Evolutionary conservation across 192 early-diverging fungal species (phyloP).

Genomic region (Thoreauomyces humboldtii): DNA sequence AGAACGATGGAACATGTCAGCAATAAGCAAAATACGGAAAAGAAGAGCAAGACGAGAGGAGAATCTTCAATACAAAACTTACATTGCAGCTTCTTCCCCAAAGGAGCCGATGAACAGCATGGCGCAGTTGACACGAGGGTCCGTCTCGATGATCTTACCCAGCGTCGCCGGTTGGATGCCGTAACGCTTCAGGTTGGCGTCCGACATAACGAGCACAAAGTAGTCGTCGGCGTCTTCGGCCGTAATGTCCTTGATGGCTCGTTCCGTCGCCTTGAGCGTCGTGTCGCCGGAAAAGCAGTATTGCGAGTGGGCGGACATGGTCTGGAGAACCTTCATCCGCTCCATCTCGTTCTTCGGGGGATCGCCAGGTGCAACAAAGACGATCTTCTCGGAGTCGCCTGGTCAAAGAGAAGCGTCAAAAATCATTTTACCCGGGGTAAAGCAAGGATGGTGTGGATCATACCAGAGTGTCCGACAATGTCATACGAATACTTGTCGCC

Average conservation of each 20-base stretch:
- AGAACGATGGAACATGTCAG: not conserved
- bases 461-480: constrained; percentile 73
- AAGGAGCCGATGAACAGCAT: constrained; percentile 82
- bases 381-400: constrained; percentile 71
- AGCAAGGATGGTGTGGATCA: not conserved
- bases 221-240: constrained; percentile 77
- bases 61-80: not conserved
- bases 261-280: constrained; percentile 63
- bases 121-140: constrained; percentile 67
- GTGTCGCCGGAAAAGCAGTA: constrained; percentile 81
- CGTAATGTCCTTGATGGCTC: constrained; percentile 66
- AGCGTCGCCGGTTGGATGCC: constrained; percentile 71
- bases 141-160: constrained; percentile 62
- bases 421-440: not conserved
- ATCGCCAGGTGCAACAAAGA: constrained; percentile 66
- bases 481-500: constrained; percentile 78
- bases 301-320: constrained; percentile 76
- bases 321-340: constrained; percentile 55
- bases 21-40: not conserved
- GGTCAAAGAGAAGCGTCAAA: not conserved
- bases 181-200: constrained; percentile 79
- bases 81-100: constrained; percentile 61
- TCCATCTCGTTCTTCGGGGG: constrained; percentile 81
- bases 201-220: constrained; percentile 73
- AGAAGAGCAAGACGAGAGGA: not conserved